These are phyloP conservation scores for Canariomyces notabilis DNA, from an alignment of 2,329 filamentous ascomycete genomes.

Conservation along the genomic window DNA sequence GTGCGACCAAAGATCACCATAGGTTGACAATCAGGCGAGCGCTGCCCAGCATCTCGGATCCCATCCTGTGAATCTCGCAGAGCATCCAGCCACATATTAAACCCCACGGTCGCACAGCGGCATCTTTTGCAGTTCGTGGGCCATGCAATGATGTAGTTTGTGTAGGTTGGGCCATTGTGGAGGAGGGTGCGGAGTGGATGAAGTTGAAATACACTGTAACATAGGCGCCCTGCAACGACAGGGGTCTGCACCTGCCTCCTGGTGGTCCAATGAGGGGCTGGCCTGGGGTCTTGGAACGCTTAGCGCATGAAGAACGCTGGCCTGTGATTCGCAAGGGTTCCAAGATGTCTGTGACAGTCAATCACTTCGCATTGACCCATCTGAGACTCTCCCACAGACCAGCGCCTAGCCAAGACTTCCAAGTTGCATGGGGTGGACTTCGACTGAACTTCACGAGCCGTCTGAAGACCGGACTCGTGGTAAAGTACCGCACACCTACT, in stretches of 20 bases:
- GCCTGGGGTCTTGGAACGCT: constrained; percentile 35
- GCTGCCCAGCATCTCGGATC: neutral
- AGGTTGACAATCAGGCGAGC: neutral
- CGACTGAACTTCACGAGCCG: too few relatives aligned
- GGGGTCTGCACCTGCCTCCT: constrained; percentile 28
- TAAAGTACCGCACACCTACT: too few relatives aligned
- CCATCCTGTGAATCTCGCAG: neutral
- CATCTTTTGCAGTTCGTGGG: too few relatives aligned
- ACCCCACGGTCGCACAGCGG: neutral
- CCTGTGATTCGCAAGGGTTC: constrained; percentile 34
- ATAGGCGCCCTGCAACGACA: constrained; percentile 41
- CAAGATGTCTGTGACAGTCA: constrained; percentile 30
- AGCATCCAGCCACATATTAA: neutral
- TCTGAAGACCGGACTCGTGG: too few relatives aligned
- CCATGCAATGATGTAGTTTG: too few relatives aligned
- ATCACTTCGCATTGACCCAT: constrained; percentile 26
- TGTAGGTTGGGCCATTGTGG: too few relatives aligned
- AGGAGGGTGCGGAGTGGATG: constrained; percentile 3
- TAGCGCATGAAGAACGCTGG: constrained; percentile 36
- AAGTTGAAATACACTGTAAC: constrained; percentile 25
- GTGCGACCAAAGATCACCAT: neutral
- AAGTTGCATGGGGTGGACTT: too few relatives aligned
- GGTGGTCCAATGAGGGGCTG: constrained; percentile 35
- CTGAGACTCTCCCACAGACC: constrained; percentile 18
- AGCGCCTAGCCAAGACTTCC: constrained; percentile 17